Base-by-base conservation (phyloP, 2,329 filamentous ascomycete genomes). In the Penicillium verrucosum region DNA sequence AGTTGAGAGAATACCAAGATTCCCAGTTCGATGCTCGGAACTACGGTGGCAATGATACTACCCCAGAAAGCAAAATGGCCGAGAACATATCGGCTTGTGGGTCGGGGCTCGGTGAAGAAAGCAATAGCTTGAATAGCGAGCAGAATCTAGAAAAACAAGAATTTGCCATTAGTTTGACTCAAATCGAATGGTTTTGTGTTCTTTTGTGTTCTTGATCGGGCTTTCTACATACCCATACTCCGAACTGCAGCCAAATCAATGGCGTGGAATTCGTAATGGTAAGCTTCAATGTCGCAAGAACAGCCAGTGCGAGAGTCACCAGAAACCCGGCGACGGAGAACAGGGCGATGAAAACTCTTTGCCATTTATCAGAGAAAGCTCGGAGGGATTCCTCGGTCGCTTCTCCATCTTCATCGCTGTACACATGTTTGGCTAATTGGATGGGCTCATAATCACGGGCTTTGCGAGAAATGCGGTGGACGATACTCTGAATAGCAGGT, bases 321-420 rank as follows among this genome's bases (percentile, higher is more conserved):
- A 75, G 77, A 14, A 84, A 72, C 1, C 86, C 87, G 37, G 78
- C 57, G 12, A 78, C 54, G 0, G 85, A 81, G n/a, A 83, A 78
- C 4, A 84, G 34, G 5, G 84, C 68, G 43, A 89, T 77, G 23
- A 78, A 68, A 4, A 76, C 59, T 68, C 87, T 88, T 52, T 85
- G 80, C 56, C 79, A 65, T 56, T 77, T 82, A 60, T 84, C 81
- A 29, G 87, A 88, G 68, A 87, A 92, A 38, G 78, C 79, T 23
- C 80, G 79, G 51, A 85, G 69, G 1, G 85, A 85, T 67, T 88
- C 85, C 40, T 83, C 79, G 0, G 85, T 88, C 32, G 86, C 87
- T 60, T 81, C 79, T 47, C 89, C 89, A 73, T 92, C 89, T 59
- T 80, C 75, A 67, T 92, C 89, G 63, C 85, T 77, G 66, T 92